Conservation (phyloP, 768 basidiomycete genomes). For the Tulasnella sp. region DNA sequence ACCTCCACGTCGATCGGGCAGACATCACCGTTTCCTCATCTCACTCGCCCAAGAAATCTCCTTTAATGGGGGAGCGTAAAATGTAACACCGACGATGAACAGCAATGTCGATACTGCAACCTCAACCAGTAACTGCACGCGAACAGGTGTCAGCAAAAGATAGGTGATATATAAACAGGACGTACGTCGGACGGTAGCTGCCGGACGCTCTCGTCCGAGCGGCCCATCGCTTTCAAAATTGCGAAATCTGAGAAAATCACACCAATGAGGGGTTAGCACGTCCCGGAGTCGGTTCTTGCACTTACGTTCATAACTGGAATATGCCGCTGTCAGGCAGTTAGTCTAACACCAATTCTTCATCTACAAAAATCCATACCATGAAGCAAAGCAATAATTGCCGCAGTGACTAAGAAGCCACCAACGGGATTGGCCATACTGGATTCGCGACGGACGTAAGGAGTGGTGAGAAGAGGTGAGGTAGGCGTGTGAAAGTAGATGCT, state of each 20-base stretch:
- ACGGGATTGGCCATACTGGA: background rate
- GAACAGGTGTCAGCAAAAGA: background rate
- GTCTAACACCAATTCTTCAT: background rate
- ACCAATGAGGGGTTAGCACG: background rate
- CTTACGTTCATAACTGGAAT: constrained; percentile 70
- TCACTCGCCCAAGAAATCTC: constrained; percentile 85
- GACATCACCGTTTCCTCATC: constrained; percentile 58
- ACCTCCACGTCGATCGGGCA: background rate
- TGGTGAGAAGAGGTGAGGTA: background rate
- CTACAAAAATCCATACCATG: background rate
- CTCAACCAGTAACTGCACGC: constrained; percentile 54
- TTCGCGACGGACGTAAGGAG: too few species aligned
- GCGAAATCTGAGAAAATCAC: constrained; percentile 38
- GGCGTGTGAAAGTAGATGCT: too few species aligned
- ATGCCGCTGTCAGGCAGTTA: constrained; percentile 44
- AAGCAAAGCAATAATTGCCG: background rate
- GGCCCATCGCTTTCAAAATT: background rate
- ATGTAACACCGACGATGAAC: constrained; percentile 60
- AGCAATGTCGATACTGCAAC: constrained; percentile 48
- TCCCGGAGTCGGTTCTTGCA: constrained; percentile 18
- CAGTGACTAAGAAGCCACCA: background rate
- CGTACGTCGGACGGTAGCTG: constrained; percentile 12
- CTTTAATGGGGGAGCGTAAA: constrained; percentile 54
- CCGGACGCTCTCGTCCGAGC: constrained; percentile 8
- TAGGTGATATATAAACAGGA: background rate